These are phyloP conservation scores for Schwanniomyces polymorphus DNA, from an alignment of 805 yeast species.

Conservation along the genomic window DNA sequence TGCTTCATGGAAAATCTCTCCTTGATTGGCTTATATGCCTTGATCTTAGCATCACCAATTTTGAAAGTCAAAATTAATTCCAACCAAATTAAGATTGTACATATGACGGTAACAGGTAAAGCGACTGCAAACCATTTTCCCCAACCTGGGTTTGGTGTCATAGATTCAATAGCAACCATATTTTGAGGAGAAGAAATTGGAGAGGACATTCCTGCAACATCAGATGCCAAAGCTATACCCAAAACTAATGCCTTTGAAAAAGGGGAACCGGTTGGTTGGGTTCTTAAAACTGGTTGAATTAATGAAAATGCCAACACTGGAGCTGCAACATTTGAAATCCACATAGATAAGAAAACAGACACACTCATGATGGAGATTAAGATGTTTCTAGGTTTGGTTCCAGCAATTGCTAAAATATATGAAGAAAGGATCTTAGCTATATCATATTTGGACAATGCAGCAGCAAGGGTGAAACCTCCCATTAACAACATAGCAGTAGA, in stretches of 20 bases:
- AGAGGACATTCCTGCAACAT: constrained; percentile 95
- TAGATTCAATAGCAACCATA: constrained; percentile 82
- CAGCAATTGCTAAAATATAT: constrained; percentile 75
- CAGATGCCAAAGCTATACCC: constrained; percentile 91
- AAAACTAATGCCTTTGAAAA: constrained; percentile 82
- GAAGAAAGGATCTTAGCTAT: constrained; percentile 86
- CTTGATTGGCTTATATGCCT: constrained; percentile 47
- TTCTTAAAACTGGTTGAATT: constrained; percentile 84
- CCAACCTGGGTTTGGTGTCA: constrained; percentile 87
- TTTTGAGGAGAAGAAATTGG: constrained; percentile 98
- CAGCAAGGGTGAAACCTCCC: constrained; percentile 95
- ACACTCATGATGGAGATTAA: constrained; percentile 82
- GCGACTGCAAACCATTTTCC: constrained; percentile 90
- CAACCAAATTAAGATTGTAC: constrained; percentile 70
- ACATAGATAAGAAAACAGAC: constrained; percentile 84
- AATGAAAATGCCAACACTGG: constrained; percentile 92
- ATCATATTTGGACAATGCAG: constrained; percentile 87
- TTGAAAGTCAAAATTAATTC: constrained; percentile 67
- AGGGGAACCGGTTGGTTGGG: constrained; percentile 73
- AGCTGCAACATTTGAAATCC: constrained; percentile 97
- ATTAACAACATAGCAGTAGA: constrained; percentile 85
- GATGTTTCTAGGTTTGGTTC: constrained; percentile 79
- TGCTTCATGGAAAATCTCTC: constrained; percentile 47
- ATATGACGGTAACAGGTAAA: constrained; percentile 70
- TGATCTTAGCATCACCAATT: constrained; percentile 45